Percentiles rank a stretch among this genome's conserved stretches.
Conservation (phyloP, 2,329 filamentous ascomycete species). For the Fusarium robinianum region DNA sequence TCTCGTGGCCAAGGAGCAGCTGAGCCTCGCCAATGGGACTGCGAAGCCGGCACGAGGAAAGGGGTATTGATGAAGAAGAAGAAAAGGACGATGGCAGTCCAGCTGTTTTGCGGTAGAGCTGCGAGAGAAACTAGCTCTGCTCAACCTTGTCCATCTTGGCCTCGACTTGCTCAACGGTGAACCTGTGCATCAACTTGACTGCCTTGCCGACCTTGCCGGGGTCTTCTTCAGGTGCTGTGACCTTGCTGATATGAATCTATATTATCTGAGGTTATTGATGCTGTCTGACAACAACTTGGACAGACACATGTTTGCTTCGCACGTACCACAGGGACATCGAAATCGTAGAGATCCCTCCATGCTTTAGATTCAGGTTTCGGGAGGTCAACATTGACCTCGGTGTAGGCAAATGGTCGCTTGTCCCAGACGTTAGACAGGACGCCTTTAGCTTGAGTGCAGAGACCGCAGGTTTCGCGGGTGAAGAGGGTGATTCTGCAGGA, state of each 20-base stretch:
- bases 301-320: conserved; percentile 34
- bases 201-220: conserved; percentile 61
- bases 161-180: conserved; percentile 68
- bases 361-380: conserved; percentile 63
- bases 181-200: conserved; percentile 77
- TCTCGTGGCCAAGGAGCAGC: conserved; percentile 48
- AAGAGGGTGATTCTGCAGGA: conserved; percentile 74
- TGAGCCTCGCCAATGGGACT: conserved; percentile 53
- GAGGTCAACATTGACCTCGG: conserved; percentile 74
- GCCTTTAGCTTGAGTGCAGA: conserved; percentile 70
- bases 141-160: conserved; percentile 69
- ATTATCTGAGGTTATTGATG: conserved; percentile 7
- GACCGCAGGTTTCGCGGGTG: conserved; percentile 70
- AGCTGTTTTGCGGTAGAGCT: neutral
- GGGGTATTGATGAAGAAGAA: conserved; percentile 45
- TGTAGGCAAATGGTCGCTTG: conserved; percentile 66
- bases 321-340: conserved; percentile 81
- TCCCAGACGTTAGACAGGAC: conserved; percentile 72
- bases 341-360: conserved; percentile 78
- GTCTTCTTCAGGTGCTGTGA: conserved; percentile 53
- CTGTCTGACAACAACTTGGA: neutral
- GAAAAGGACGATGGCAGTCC: neutral
- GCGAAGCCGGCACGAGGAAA: conserved; percentile 43
- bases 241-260: conserved; percentile 68
- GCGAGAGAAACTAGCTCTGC: conserved; percentile 18